Evolutionary conservation across 2,329 filamentous ascomycete species (phyloP), one percentile per base, ranked within the genome.

Genomic region (Trichophyton mentagrophytes): DNA sequence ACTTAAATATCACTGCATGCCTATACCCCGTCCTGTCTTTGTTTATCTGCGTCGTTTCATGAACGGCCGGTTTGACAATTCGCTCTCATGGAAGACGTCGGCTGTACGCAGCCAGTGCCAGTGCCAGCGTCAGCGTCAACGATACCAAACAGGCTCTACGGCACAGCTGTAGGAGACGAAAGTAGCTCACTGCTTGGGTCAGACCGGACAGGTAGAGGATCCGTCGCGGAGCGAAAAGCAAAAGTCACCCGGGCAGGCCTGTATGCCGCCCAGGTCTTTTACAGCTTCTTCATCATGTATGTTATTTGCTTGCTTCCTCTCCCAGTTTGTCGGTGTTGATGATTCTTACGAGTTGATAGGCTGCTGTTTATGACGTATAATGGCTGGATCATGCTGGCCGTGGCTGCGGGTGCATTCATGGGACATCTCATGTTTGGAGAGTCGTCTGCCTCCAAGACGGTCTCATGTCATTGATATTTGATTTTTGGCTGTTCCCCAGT

Each of bases 281-380:
- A 99, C 74, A 95, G 91, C 55, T 97, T 99, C 70, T 97, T 99
- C 81, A 91, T 99, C 72, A 99, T 99, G 93, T 96, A 73, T 85
- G 92, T 85, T 1, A 2, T n/a, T 13, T 55, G 20, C 30, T 60
- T 30, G 46, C 27, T 20, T 22, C 22, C 22, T 22, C 22, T 22
- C 3, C 22, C 2, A 22, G 17, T 17, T 17, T 17, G 17, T 17
- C 17, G 17, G 17, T 22, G 2, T 22, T 22, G 22, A 22, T 22
- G 22, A 22, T 22, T 22, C 22, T 47, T 3, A 36, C 11, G 15
- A 3, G 9, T 38, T 6, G 49, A n/a, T 62, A 97, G 92, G 93
- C 80, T 99, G 63, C 77, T 99, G 22, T 99, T 99, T 76, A 99
- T 99, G 93, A 99, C 93, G n/a, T 99, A 99, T 77, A 99, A 99